Evolutionary conservation across 1,284 basidiomycete genomes (phyloP).

Genomic region (Trichosporon sp.): DNA sequence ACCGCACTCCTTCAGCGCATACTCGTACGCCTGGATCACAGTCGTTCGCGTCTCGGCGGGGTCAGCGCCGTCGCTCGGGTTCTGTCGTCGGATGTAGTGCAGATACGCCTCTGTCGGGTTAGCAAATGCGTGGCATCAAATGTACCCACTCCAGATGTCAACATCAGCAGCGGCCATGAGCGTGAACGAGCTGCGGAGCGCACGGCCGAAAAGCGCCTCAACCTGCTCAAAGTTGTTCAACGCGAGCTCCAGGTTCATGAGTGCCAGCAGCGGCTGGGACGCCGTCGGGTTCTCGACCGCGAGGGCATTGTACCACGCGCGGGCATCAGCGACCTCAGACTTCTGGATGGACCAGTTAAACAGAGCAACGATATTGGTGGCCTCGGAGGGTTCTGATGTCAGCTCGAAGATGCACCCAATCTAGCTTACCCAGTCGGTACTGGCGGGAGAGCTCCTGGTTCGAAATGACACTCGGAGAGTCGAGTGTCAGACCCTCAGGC

Average conservation of each 20-base stretch:
- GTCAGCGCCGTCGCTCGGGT: conserved; percentile 47
- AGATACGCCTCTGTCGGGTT: conserved; percentile 52
- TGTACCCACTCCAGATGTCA: conserved; percentile 55
- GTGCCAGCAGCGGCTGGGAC: conserved; percentile 49
- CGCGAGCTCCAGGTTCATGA: conserved; percentile 56
- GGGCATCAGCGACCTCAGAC: conserved; percentile 52
- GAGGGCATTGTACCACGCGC: conserved; percentile 53
- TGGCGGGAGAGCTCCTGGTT: conserved; percentile 41
- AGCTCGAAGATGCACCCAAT: not conserved
- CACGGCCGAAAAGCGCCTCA: conserved; percentile 52
- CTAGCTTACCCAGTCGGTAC: conserved; percentile 39
- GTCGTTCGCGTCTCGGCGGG: conserved; percentile 67
- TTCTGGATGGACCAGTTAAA: conserved; percentile 57
- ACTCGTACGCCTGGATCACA: conserved; percentile 89
- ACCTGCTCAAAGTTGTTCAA: conserved; percentile 54
- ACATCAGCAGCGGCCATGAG: conserved; percentile 54
- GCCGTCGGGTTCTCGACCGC: conserved; percentile 52
- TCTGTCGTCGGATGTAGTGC: conserved; percentile 57
- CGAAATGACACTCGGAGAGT: conserved; percentile 43
- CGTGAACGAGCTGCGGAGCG: conserved; percentile 47
- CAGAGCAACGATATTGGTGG: conserved; percentile 47
- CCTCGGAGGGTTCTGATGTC: conserved; percentile 41
- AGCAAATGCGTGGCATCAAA: not conserved
- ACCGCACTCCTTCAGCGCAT: conserved; percentile 85
- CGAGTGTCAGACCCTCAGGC: conserved; percentile 41